phyloP scores from a whole-genome alignment of 768 basidiomycete genomes.

The Psilocybe tampanensis region DNA sequence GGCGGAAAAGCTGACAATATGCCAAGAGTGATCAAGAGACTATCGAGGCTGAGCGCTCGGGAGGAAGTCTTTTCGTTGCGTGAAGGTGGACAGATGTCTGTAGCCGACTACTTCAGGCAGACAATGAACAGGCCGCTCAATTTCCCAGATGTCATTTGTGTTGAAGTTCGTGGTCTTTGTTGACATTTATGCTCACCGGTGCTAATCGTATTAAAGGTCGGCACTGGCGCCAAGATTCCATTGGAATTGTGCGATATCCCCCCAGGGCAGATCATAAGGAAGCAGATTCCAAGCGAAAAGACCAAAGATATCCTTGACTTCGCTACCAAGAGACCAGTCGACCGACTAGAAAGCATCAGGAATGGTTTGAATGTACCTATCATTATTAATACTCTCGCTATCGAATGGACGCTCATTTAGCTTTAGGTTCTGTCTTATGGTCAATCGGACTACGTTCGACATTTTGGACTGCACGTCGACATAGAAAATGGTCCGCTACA shows the following conservation, averaged over 20 bases:
- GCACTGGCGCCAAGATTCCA: slow-evolving; percentile 65
- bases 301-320: slow-evolving; percentile 71
- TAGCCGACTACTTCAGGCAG: slow-evolving; percentile 60
- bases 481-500: slow-evolving; percentile 48
- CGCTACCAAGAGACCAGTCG: slow-evolving; percentile 64
- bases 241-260: slow-evolving; percentile 68
- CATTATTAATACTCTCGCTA: background rate
- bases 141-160: slow-evolving; percentile 66
- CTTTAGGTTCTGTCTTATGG: slow-evolving; percentile 64
- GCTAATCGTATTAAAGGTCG: slow-evolving; percentile 44
- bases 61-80: slow-evolving; percentile 57
- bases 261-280: slow-evolving; percentile 72
- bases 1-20: slow-evolving; percentile 32
- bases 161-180: slow-evolving; percentile 51
- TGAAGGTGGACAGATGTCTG: slow-evolving; percentile 56
- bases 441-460: slow-evolving; percentile 72
- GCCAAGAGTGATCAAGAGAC: slow-evolving; percentile 63
- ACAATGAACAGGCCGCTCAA: slow-evolving; percentile 54
- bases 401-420: background rate
- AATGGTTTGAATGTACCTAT: slow-evolving; percentile 52
- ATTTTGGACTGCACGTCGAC: slow-evolving; percentile 73
- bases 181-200: background rate
- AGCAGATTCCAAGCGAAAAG: slow-evolving; percentile 71
- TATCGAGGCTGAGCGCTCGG: slow-evolving; percentile 55
- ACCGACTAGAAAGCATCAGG: slow-evolving; percentile 61